Base-by-base conservation (phyloP, 768 basidiomycete genomes). In the Lentinula boryana region DNA sequence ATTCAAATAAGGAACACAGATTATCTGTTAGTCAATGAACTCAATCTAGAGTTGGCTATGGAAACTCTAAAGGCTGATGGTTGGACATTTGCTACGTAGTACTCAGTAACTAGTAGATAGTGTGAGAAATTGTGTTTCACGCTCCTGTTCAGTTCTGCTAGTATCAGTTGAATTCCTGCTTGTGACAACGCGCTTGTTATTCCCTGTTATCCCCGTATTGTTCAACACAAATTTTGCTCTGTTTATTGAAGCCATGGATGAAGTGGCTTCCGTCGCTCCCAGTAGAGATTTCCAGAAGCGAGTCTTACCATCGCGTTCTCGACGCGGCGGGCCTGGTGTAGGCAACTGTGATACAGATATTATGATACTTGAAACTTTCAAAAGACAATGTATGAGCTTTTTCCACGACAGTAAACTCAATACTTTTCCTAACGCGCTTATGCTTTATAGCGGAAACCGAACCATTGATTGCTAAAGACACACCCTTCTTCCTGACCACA, bases 281-380 rank as follows among this genome's bases (percentile, higher is more conserved):
- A 77, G 41, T 43, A 43, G 21, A 66, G 70, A 75, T 63, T 84
- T 82, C 60, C 86, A 85, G 73, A 89, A 88, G 74, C 87, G 93
- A 71, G 86, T 93, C 48, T 76, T 93, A 60, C 93, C 93, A 46
- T 83, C 90, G 71, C 84, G 93, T 67, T 83, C 88, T 60, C 80
- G 91, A 66, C 83, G 93, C 60, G 88, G 90, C 59, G 91, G 90
- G 15, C 87, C 89, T 32, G 91, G 90, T 38, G 83, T 91, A 55
- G 91, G 93, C 60, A 87, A 75, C 62, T 85, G 86, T 69, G 89
- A 92, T 70, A 79, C 87, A 16, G 93, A 95, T 76, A 66, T 85
- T 58, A 86, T 92, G 84, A 90, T 95, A 70, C 72, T 93, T 64
- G 92, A 94, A 66, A 88, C 87, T 63, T 81, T 88, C 67, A 84